Percentiles rank a stretch among this genome's conserved stretches.
phyloP scores from a whole-genome alignment of 495 filamentous ascomycete genomes.

The Aeminium ludgeri region DNA sequence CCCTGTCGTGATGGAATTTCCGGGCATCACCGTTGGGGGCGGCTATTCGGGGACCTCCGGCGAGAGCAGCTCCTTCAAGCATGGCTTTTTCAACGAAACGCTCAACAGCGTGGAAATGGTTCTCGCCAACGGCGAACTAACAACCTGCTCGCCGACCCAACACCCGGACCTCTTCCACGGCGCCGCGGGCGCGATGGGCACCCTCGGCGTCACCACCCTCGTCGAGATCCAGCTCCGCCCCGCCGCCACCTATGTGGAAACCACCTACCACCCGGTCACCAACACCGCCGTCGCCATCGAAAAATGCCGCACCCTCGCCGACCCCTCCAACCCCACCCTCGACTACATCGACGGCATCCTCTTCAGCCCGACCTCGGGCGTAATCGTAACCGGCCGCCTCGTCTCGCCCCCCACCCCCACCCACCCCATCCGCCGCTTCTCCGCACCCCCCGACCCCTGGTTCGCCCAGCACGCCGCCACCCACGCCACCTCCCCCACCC shows the following conservation, averaged over 20 bases:
- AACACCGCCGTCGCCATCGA: conserved; percentile 28
- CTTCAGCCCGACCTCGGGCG: conserved; percentile 28
- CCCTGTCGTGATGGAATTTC: conserved; percentile 43
- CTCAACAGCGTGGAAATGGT: conserved; percentile 37
- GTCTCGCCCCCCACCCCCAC: conserved; percentile 16
- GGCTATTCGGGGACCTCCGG: conserved; percentile 39
- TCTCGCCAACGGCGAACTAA: conserved; percentile 34
- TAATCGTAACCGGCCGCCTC: conserved; percentile 34
- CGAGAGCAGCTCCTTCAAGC: conserved; percentile 38
- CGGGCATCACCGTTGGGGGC: conserved; percentile 41
- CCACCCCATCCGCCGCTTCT: conserved; percentile 27
- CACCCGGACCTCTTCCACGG: conserved; percentile 36
- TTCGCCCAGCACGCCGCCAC: conserved; percentile 37
- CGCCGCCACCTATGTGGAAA: conserved; percentile 34
- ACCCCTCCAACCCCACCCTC: no score
- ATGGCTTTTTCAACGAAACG: conserved; percentile 40
- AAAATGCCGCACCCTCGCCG: no score
- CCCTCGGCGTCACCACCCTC: conserved; percentile 36
- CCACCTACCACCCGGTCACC: conserved; percentile 30
- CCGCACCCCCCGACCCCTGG: conserved; percentile 36
- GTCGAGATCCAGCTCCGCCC: conserved; percentile 34
- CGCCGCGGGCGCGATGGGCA: conserved; percentile 36
- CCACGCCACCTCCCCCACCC: neutral
- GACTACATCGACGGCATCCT: conserved; percentile 43
- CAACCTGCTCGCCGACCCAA: conserved; percentile 24